Percentiles rank a stretch among this genome's conserved stretches.
phyloP scores from a whole-genome alignment of 2,329 filamentous ascomycete genomes.

The Calonectria leucothoes region DNA sequence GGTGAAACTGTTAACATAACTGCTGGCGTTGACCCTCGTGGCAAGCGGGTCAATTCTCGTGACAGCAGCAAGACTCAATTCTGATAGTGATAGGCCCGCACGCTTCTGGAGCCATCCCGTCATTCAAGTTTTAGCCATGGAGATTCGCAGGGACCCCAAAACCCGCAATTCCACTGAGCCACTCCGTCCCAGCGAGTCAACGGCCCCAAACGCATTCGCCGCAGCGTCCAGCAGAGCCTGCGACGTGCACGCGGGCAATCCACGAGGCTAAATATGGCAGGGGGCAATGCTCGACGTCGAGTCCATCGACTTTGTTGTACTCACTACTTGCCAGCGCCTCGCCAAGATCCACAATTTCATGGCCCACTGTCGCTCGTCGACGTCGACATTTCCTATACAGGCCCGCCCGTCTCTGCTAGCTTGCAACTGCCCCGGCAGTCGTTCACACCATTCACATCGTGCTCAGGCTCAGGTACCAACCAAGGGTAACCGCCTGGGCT shows the following conservation, averaged over 20 bases:
- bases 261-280: slow-evolving; percentile 44
- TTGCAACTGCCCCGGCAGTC: slow-evolving; percentile 14
- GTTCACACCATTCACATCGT: slow-evolving; percentile 14
- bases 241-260: slow-evolving; percentile 41
- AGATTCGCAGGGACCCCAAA: slow-evolving; percentile 38
- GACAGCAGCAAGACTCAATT: slow-evolving; percentile 7
- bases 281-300: slow-evolving; percentile 37
- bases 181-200: slow-evolving; percentile 39
- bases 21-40: slow-evolving; percentile 4
- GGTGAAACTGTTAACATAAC: background rate
- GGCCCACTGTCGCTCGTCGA: slow-evolving; percentile 11
- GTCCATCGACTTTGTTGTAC: slow-evolving; percentile 29
- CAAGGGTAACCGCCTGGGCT: slow-evolving; percentile 15
- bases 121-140: slow-evolving; percentile 22
- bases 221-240: slow-evolving; percentile 17
- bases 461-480: slow-evolving; percentile 12
- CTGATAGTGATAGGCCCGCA: slow-evolving; percentile 12
- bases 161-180: slow-evolving; percentile 31
- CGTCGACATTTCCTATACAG: slow-evolving; percentile 3
- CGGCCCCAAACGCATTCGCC: slow-evolving; percentile 5
- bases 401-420: background rate
- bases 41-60: slow-evolving; percentile 15
- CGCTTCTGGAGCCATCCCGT: background rate
- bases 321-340: slow-evolving; percentile 15
- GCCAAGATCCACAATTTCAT: slow-evolving; percentile 31